Conservation (phyloP, 257 asterid genomes). For the Ajuga chamaepitys region DNA sequence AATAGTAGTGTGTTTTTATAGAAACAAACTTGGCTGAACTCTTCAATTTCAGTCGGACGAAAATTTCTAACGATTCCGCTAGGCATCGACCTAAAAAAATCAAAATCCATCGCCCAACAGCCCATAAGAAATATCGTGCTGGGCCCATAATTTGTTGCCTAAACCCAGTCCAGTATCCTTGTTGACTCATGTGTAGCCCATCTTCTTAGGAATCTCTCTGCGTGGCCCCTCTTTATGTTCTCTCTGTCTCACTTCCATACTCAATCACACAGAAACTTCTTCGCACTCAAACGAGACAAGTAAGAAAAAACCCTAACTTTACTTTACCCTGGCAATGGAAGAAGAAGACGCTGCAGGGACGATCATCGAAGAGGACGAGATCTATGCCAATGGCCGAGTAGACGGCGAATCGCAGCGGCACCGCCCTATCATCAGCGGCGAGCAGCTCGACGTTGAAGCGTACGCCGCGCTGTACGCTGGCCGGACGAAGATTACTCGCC, state of each 20-base stretch:
- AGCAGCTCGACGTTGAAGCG: conserved; percentile 88
- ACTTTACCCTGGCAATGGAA: conserved; percentile 39
- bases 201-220: too few relatives aligned
- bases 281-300: neutral
- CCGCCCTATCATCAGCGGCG: conserved; percentile 82
- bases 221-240: too few relatives aligned
- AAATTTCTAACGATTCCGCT: too few relatives aligned
- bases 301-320: conserved; percentile 34
- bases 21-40: too few relatives aligned
- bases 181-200: too few relatives aligned
- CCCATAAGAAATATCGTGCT: too few relatives aligned
- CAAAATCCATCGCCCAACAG: too few relatives aligned
- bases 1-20: too few relatives aligned
- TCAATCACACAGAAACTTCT: neutral
- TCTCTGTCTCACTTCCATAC: neutral
- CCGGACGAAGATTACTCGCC: conserved; percentile 77
- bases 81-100: too few relatives aligned
- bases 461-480: conserved; percentile 85
- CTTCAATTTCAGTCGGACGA: too few relatives aligned
- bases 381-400: conserved; percentile 51
- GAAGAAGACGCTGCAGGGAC: conserved; percentile 42
- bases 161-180: too few relatives aligned
- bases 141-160: too few relatives aligned
- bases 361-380: conserved; percentile 55
- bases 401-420: conserved; percentile 44